These are phyloP conservation scores for Exophiala viscosa DNA, from an alignment of 2,329 filamentous ascomycete species.

Conservation along the genomic window DNA sequence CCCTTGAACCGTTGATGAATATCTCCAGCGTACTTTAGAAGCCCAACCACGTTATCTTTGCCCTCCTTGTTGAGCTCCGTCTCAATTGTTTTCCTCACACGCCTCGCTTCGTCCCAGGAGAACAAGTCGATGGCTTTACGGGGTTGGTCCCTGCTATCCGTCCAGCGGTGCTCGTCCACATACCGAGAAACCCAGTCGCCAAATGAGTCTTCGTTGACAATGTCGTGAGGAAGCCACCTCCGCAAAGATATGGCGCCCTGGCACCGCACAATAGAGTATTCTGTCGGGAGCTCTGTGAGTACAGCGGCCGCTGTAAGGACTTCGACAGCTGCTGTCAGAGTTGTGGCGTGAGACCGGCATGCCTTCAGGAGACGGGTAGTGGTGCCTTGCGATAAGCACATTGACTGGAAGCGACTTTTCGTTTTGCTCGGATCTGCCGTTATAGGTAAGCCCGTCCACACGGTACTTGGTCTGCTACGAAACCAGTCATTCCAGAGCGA, in stretches of 20 bases:
- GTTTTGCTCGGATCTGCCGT: background rate
- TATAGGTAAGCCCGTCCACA: background rate
- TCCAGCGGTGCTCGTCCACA: too few species aligned
- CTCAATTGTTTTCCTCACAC: background rate
- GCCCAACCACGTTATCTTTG: background rate
- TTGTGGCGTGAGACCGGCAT: slow-evolving; percentile 20
- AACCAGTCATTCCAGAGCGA: slow-evolving; percentile 2
- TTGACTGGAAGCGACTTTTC: background rate
- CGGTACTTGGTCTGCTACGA: background rate
- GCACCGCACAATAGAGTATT: background rate
- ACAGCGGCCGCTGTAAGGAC: slow-evolving; percentile 31
- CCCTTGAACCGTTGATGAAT: background rate
- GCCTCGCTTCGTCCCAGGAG: slow-evolving; percentile 4
- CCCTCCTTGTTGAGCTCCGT: background rate
- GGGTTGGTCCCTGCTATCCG: too few species aligned
- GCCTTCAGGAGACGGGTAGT: background rate
- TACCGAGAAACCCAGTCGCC: background rate
- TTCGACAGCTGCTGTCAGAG: slow-evolving; percentile 33
- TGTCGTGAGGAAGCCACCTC: slow-evolving; percentile 1
- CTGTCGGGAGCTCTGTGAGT: background rate
- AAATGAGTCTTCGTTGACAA: slow-evolving; percentile 1
- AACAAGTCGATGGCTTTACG: background rate
- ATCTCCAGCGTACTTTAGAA: background rate
- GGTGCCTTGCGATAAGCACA: slow-evolving; percentile 1
- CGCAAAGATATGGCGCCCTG: slow-evolving; percentile 1